Conservation (phyloP, 257 asterid species). For the Thymus quinquecostatus region DNA sequence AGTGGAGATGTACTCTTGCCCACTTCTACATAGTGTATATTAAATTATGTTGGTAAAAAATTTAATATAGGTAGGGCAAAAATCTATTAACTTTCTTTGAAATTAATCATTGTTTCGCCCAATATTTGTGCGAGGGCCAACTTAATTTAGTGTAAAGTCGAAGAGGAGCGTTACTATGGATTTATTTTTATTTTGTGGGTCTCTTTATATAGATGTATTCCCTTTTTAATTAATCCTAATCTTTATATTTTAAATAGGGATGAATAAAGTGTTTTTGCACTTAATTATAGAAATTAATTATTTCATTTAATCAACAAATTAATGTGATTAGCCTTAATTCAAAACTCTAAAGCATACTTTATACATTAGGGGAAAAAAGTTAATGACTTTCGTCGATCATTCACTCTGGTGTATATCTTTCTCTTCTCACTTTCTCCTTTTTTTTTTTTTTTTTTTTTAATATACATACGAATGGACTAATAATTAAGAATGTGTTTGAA, state of each 20-base stretch:
- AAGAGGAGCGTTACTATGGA: constrained; percentile 57
- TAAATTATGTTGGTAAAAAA: not conserved
- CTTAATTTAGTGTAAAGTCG: constrained; percentile 45
- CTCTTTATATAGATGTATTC: not conserved
- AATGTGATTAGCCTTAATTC: not conserved
- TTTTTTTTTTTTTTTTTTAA: not conserved
- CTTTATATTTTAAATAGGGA: constrained; percentile 15
- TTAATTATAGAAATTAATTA: not conserved
- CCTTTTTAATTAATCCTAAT: no score
- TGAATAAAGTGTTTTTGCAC: constrained; percentile 35
- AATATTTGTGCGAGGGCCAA: constrained; percentile 43
- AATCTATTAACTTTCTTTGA: constrained; percentile 42
- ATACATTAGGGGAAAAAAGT: constrained; percentile 32
- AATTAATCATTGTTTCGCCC: constrained; percentile 44
- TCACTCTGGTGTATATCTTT: constrained; percentile 26
- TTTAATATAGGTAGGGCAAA: constrained; percentile 50
- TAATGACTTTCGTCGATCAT: constrained; percentile 29
- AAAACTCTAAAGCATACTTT: constrained; percentile 21
- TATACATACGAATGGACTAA: constrained; percentile 11
- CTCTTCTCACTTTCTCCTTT: constrained; percentile 33
- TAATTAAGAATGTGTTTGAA: no score
- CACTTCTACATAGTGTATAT: not conserved
- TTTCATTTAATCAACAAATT: no score
- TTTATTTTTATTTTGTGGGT: constrained; percentile 34
- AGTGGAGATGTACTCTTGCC: constrained; percentile 29